Percentiles rank a stretch among this genome's conserved stretches.
These are phyloP conservation scores for Anisodus tanguticus DNA, from an alignment of 257 asterid genomes.

Conservation along the genomic window DNA sequence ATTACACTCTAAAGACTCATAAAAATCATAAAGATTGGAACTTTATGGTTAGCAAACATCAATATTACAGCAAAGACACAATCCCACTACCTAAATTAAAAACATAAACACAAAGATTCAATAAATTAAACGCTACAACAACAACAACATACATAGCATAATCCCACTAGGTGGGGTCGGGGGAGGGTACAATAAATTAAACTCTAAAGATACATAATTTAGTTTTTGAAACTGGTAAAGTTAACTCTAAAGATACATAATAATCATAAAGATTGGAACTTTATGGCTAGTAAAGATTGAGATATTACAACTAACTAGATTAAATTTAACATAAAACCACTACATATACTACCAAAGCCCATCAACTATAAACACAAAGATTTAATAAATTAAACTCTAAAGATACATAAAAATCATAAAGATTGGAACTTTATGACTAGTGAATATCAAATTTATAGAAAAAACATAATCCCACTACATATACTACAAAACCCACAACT, in stretches of 20 bases:
- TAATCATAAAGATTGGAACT: not conserved
- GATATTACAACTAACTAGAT: not conserved
- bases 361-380: not conserved
- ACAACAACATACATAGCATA: too few species aligned
- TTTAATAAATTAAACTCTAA: not conserved
- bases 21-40: not conserved
- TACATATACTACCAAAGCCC: not conserved
- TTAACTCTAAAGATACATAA: not conserved
- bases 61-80: not conserved
- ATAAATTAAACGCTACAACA: not conserved
- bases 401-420: not conserved
- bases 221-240: not conserved
- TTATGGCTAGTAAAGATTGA: not conserved
- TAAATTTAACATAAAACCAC: not conserved
- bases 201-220: not conserved
- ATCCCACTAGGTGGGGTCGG: too few species aligned
- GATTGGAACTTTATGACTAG: not conserved
- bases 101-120: not conserved
- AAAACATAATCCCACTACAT: not conserved
- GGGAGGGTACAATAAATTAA: too few species aligned
- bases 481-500: too few species aligned
- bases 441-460: not conserved
- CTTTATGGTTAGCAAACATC: not conserved
- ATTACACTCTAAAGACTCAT: not conserved
- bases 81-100: not conserved